Evolutionary conservation across 2,329 filamentous ascomycete species (phyloP).

Genomic region (Neoascochyta sp.): DNA sequence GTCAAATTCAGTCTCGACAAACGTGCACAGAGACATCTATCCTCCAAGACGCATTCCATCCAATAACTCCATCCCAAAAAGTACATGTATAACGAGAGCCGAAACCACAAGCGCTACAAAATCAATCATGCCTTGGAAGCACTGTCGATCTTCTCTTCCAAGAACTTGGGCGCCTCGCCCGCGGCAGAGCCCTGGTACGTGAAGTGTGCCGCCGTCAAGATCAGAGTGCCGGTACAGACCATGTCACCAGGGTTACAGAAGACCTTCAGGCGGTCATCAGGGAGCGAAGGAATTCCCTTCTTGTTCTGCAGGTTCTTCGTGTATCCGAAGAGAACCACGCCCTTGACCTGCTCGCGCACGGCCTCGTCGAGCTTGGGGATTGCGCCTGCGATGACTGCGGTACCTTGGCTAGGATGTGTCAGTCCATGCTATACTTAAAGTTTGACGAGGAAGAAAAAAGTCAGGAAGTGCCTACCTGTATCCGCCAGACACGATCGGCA

Average conservation of each 20-base stretch:
- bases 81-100: too few species aligned
- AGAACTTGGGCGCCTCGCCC: slow-evolving; percentile 23
- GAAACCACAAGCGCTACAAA: too few species aligned
- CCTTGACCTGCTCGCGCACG: slow-evolving; percentile 33
- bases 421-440: too few species aligned
- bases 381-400: slow-evolving; percentile 38
- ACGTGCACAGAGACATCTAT: too few species aligned
- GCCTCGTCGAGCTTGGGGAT: slow-evolving; percentile 25
- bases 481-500: slow-evolving; percentile 40
- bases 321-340: slow-evolving; percentile 42
- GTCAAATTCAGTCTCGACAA: too few species aligned
- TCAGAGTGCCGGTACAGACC: slow-evolving; percentile 36
- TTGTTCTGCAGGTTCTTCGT: slow-evolving; percentile 39
- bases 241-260: slow-evolving; percentile 36
- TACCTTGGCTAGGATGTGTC: slow-evolving; percentile 36
- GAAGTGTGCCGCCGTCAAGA: slow-evolving; percentile 33
- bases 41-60: too few species aligned
- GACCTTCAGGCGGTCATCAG: slow-evolving; percentile 30
- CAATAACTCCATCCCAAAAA: too few species aligned
- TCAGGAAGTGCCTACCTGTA: slow-evolving; percentile 45
- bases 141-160: slow-evolving; percentile 21
- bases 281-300: slow-evolving; percentile 35
- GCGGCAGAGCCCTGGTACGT: slow-evolving; percentile 27
- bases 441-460: too few species aligned
- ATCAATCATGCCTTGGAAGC: too few species aligned